Evolutionary conservation across 768 basidiomycete genomes (phyloP), one percentile per base, ranked within the genome.

Genomic region (Macrolepiota fuliginosa): DNA sequence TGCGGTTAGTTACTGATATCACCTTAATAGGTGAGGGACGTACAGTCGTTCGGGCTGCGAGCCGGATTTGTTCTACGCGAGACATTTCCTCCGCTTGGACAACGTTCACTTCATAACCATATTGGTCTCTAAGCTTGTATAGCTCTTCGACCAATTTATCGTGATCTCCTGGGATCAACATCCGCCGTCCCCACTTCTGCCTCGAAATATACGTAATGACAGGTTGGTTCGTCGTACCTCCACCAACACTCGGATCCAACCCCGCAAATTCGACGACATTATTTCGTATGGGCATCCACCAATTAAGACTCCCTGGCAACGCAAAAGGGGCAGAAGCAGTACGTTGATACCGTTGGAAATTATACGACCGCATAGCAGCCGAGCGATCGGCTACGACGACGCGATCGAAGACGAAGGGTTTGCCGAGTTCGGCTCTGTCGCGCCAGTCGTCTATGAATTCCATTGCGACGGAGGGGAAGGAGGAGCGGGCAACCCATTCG

Each of bases 161-260:
- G 71, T 98, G 94, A 69, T 94, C 83, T 59, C 83, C 83, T 32
- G 79, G 81, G 35, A 84, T 83, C 58, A 98, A 72, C 88, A 89
- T 96, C 22, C 95, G 81, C 47, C 94, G 77, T 15, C 87, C 89
- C 95, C 94, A 98, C 2, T 81, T 85, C 70, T 98, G 95, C 4
- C 95, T 82, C 9, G 90, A 92, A 62, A 97, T 83, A 68, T 98
- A 98, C 11, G 95, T 96, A 74, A 98, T 94, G 25, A 98, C 95
- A 0, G 89, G 90, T 53, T 67, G 85, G 36, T 74, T 74, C 22
- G 62, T 80, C 65, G 81, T 83, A 12, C 78, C 81, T n/a, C 73
- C 71, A 0, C 80, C 81, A 11, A 76, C 68, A 17, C 74, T 69
- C 17, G 74, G 69, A 36, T 81, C 77, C 25, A 88, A 67, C 2